Evolutionary conservation across 2,329 filamentous ascomycete genomes (phyloP), one percentile per base, ranked within the genome.

Genomic region (Fusarium marasasianum): DNA sequence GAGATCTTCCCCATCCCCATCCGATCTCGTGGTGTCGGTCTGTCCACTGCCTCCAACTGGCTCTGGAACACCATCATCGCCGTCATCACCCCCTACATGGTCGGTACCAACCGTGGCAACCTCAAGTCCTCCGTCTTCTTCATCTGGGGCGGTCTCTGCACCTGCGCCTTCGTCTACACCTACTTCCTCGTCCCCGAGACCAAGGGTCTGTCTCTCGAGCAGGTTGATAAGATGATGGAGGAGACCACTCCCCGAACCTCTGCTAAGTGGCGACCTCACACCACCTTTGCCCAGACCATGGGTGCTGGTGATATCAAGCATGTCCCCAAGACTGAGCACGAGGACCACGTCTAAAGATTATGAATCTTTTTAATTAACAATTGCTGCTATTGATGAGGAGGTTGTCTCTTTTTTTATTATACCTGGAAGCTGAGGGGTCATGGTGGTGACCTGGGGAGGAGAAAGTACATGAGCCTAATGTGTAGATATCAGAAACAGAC

Each of bases 1-100:
- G 94, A 98, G 86, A 93, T 96, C 83, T 97, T 93, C 90, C 94
- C 94, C 66, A 90, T 97, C 61, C 94, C 93, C 71, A 96, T 97
- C 84, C 93, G 95, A 79, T 93, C 95, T 45, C 93, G 94, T 76
- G 95, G 95, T 85, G 94, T 97, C 69, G 94, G 89, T 78, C 88
- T 97, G 50, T 95, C 94, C 45, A 97, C 95, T 14, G 93, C 94
- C 70, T 81, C 73, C 56, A 75, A 75, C 73, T 75, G 73, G 73
- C 73, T 96, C 72, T 96, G 94, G 94, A 96, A 95, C 86, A 94
- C 91, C 82, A 88, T 89, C 79, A 89, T 89, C 60, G 82, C 90
- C 67, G 88, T 93, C 80, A 92, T 94, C 81, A 92, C 89, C 22
- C 91, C 91, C 17, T 93, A 91, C 86, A 90, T 93, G 81, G 88